These are phyloP conservation scores for Trichoderma sp. DNA, from an alignment of 2,329 filamentous ascomycete species.

Conservation along the genomic window DNA sequence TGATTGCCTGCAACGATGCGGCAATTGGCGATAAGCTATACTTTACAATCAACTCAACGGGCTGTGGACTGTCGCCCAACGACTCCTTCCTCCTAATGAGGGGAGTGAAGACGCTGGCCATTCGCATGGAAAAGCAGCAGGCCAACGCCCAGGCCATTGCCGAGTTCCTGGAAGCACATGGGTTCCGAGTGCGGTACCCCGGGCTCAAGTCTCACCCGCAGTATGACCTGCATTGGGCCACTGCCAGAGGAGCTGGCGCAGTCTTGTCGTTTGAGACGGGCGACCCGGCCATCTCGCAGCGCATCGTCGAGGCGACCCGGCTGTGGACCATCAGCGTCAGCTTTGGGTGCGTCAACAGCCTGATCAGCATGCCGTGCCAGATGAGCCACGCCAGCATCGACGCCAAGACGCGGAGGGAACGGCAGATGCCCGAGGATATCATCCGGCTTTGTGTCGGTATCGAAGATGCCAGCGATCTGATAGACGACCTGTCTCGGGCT, in stretches of 20 bases:
- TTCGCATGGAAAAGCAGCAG: slow-evolving; percentile 99
- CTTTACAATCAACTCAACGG: slow-evolving; percentile 96
- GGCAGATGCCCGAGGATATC: slow-evolving; percentile 94
- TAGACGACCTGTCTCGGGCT: slow-evolving; percentile 88
- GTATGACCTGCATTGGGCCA: slow-evolving; percentile 93
- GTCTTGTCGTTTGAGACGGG: slow-evolving; percentile 97
- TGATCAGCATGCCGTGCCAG: slow-evolving; percentile 99
- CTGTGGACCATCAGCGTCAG: slow-evolving; percentile 96
- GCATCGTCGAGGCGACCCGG: slow-evolving; percentile 89
- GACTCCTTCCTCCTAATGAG: slow-evolving; percentile 95
- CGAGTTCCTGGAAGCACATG: slow-evolving; percentile 84
- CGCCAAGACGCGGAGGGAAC: slow-evolving; percentile 84
- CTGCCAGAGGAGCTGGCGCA: slow-evolving; percentile 90
- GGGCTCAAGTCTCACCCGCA: slow-evolving; percentile 94
- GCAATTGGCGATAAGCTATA: slow-evolving; percentile 85
- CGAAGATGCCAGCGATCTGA: slow-evolving; percentile 86
- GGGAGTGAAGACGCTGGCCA: slow-evolving; percentile 92
- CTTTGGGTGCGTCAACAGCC: slow-evolving; percentile 96
- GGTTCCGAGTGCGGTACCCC: slow-evolving; percentile 94
- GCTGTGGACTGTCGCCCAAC: slow-evolving; percentile 90
- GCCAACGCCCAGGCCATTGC: slow-evolving; percentile 88
- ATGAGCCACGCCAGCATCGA: slow-evolving; percentile 99
- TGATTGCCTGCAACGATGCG: slow-evolving; percentile 86
- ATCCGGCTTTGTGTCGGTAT: slow-evolving; percentile 96
- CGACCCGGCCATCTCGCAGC: slow-evolving; percentile 77